Base-by-base conservation (phyloP, 768 basidiomycete genomes). In the Coprinopsis strossmayeri region DNA sequence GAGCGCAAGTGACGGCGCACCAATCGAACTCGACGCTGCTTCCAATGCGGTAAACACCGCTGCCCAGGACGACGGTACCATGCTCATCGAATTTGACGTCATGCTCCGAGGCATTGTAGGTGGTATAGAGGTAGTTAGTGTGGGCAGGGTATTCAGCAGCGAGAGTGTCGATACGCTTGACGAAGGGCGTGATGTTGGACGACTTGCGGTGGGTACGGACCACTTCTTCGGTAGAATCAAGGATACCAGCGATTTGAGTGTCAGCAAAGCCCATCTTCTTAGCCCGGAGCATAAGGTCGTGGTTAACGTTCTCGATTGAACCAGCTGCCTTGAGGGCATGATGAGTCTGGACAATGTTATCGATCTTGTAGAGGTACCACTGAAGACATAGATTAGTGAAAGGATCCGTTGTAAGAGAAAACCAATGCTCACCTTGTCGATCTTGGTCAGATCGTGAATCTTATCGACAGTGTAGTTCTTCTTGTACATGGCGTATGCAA, bases 1-100 rank as follows among this genome's bases (percentile, higher is more conserved):
- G 77, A 12, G 93, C 92, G 64, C 94, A 98, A 1, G 95, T 97
- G 34, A 99, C 96, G n/a, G 96, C 95, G 64, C 96, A 99, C 96
- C 96, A 99, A 65, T 99, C 96, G 64, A 99, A 99, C 73, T 99
- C 96, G 61, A 99, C 96, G 55, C 90, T 93, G 66, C 88, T 91
- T 39, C 96, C 96, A 57, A 99, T 98, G 51, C 96, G 86, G 70
- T 99, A 98, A 18, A 99, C 96, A 58, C 96, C 96, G 51, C 87
- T 91, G 21, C 96, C 96, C 20, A 98, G 83, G 20, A 99, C 95
- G 91, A 98, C 96, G n/a, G 93, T 98, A 35, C 96, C 96, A 56
- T 96, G 81, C 57, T 98, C 95, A 60, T 94, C 75, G 62, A 98
- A 98, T 18, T 89, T 80, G 62, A 99, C 86, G 59, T 99, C 96